These are phyloP conservation scores for Deakozyma indianensis DNA, from an alignment of 805 yeast species.

Conservation along the genomic window DNA sequence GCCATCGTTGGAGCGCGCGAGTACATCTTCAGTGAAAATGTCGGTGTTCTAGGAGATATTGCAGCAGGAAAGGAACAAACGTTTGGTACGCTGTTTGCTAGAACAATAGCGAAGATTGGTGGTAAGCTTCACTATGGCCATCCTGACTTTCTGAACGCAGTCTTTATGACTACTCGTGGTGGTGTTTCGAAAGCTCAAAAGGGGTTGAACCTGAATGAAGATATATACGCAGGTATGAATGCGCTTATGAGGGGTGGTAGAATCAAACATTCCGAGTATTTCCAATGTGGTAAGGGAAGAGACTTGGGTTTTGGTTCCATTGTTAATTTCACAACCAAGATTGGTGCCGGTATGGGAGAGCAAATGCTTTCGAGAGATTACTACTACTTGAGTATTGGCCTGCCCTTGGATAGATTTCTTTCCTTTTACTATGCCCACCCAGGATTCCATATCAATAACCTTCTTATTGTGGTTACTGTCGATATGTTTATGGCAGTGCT, in stretches of 20 bases:
- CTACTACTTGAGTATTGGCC: conserved; percentile 60
- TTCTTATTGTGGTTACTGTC: conserved; percentile 56
- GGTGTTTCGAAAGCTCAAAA: conserved; percentile 79
- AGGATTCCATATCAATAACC: conserved; percentile 71
- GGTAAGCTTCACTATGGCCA: conserved; percentile 81
- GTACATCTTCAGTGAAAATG: conserved; percentile 69
- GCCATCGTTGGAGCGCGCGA: conserved; percentile 79
- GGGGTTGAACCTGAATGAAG: conserved; percentile 73
- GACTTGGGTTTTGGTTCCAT: conserved; percentile 77
- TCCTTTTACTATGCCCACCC: conserved; percentile 79
- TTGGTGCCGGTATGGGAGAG: conserved; percentile 87
- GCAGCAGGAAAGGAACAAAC: conserved; percentile 87
- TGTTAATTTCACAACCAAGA: conserved; percentile 66
- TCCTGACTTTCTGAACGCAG: conserved; percentile 64
- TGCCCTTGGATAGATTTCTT: conserved; percentile 64
- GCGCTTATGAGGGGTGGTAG: conserved; percentile 70
- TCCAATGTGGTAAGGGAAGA: conserved; percentile 79
- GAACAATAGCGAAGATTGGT: conserved; percentile 70
- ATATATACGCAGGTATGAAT: conserved; percentile 76
- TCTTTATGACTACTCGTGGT: conserved; percentile 74
- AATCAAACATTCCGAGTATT: conserved; percentile 69
- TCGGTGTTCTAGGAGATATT: conserved; percentile 70
- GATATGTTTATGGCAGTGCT: conserved; percentile 45
- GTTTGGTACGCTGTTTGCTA: conserved; percentile 70
- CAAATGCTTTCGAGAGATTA: conserved; percentile 75